Conservation (phyloP, 306 rosid genomes). For the Acacia melanoxylon region DNA sequence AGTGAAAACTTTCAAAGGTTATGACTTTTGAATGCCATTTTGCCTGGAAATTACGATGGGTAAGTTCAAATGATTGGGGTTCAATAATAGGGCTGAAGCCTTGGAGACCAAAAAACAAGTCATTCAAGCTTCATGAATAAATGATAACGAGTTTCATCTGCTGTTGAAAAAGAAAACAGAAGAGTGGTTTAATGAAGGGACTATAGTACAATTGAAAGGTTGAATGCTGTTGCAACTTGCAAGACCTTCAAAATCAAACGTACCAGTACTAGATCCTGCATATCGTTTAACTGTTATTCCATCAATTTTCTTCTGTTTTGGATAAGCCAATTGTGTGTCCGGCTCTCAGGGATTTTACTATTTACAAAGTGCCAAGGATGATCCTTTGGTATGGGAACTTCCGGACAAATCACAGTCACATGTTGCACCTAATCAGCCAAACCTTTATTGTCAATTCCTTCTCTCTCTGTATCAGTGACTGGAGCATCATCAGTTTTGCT, state of each 20-base stretch:
- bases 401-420: constrained; percentile 10
- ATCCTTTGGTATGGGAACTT: constrained; percentile 16
- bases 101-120: not conserved
- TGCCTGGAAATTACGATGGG: not conserved
- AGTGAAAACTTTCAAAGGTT: not conserved
- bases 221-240: not conserved
- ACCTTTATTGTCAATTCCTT: not conserved
- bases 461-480: not conserved
- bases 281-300: not conserved
- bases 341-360: not conserved
- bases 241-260: constrained; percentile 11
- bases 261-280: not conserved
- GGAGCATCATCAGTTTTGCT: not conserved
- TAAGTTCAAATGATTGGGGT: not conserved
- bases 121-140: not conserved
- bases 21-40: constrained; percentile 29
- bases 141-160: not conserved
- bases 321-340: constrained; percentile 4
- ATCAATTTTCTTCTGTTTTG: not conserved
- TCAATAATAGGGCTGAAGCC: not conserved
- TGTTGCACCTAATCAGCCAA: not conserved
- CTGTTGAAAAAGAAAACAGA: not conserved
- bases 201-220: not conserved
- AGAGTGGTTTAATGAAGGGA: not conserved
- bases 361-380: constrained; percentile 4